phyloP scores from a whole-genome alignment of 78 protist species.

The Trichosphaerium sp. region DNA sequence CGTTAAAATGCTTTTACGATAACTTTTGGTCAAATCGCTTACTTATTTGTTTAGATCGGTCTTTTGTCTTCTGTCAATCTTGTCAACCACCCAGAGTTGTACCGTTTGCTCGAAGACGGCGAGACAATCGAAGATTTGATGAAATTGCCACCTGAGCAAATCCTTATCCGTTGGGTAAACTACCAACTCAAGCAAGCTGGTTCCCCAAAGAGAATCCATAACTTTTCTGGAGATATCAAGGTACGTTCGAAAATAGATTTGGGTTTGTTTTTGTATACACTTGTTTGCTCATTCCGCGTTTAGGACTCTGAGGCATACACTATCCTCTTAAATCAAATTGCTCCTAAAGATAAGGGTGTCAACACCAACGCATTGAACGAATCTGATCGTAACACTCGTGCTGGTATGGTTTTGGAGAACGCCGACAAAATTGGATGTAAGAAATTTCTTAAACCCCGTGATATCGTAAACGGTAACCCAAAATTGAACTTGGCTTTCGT shows the following conservation, averaged over 20 bases:
- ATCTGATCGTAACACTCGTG: constrained; percentile 51
- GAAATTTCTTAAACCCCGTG: constrained; percentile 61
- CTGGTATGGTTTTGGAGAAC: constrained; percentile 53
- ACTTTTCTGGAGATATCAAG: constrained; percentile 76
- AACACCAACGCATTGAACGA: constrained; percentile 40
- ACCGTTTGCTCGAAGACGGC: constrained; percentile 77
- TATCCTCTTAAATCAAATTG: constrained; percentile 73
- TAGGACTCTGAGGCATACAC: constrained; percentile 70
- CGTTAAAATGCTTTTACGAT: background rate
- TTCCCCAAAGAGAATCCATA: constrained; percentile 56
- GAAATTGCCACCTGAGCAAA: constrained; percentile 73
- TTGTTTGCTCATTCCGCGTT: background rate
- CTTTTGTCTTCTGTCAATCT: constrained; percentile 70
- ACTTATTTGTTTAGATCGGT: constrained; percentile 41
- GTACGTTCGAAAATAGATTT: constrained; percentile 40
- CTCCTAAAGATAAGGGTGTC: constrained; percentile 39
- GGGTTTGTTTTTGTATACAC: background rate
- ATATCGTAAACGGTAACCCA: constrained; percentile 69
- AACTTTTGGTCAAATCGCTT: background rate
- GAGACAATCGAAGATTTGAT: constrained; percentile 77
- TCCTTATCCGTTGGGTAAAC: constrained; percentile 92
- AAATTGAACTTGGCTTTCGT: constrained; percentile 88
- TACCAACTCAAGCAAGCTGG: constrained; percentile 78
- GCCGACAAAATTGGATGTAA: constrained; percentile 80
- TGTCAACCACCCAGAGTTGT: constrained; percentile 73